Evolutionary conservation across 2,329 filamentous ascomycete genomes (phyloP).

Genomic region (Colletotrichum incanum): DNA sequence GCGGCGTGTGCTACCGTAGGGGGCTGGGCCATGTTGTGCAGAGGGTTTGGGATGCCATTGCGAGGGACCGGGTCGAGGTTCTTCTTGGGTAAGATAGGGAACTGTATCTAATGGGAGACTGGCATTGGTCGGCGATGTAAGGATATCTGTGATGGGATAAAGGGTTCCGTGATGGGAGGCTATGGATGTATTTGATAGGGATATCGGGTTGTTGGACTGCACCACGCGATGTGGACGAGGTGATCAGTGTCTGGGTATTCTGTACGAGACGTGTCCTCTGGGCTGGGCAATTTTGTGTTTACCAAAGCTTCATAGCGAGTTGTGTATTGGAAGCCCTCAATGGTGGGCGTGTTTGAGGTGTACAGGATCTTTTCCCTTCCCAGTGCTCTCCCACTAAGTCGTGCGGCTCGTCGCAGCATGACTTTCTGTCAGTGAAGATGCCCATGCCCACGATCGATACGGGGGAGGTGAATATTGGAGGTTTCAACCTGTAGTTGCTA

Average conservation of each 20-base stretch:
- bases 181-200: neutral
- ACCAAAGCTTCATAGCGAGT: constrained; percentile 14
- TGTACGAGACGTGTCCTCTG: neutral
- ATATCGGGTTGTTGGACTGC: neutral
- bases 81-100: constrained; percentile 55
- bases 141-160: neutral
- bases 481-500: too few species aligned
- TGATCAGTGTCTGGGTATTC: neutral
- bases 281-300: neutral
- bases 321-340: constrained; percentile 5
- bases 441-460: too few species aligned
- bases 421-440: neutral
- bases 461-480: neutral
- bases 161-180: neutral
- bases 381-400: too few species aligned
- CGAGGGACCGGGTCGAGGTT: constrained; percentile 58
- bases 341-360: neutral
- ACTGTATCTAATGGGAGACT: neutral
- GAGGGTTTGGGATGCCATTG: constrained; percentile 58
- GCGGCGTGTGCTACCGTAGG: constrained; percentile 58
- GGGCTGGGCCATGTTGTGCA: constrained; percentile 61
- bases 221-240: neutral
- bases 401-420: neutral
- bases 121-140: neutral
- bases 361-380: too few species aligned